Evolutionary conservation across 805 yeast genomes (phyloP).

Genomic region (Metschnikowia bowlesiae): DNA sequence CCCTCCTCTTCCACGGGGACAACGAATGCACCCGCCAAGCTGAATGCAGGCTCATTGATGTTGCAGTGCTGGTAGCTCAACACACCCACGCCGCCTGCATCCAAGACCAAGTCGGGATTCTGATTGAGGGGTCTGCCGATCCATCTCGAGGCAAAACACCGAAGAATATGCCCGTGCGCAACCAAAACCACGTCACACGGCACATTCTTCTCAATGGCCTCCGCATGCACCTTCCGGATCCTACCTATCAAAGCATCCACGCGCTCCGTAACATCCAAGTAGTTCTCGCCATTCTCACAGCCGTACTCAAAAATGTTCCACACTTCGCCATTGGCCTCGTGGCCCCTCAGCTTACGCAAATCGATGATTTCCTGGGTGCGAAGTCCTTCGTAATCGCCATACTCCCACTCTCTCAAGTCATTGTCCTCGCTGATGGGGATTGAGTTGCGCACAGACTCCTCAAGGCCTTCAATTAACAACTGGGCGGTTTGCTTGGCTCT

Average conservation of each 20-base stretch:
- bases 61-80: conserved; percentile 83
- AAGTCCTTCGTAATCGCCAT: conserved; percentile 92
- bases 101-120: conserved; percentile 80
- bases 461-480: conserved; percentile 50
- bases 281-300: conserved; percentile 83
- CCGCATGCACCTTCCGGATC: conserved; percentile 56
- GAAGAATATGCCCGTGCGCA: conserved; percentile 90
- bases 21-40: conserved; percentile 75
- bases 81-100: conserved; percentile 95
- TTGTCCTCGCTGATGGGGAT: conserved; percentile 49
- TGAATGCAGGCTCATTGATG: conserved; percentile 82
- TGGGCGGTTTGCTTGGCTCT: conserved; percentile 76
- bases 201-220: conserved; percentile 46
- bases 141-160: conserved; percentile 91
- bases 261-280: conserved; percentile 62
- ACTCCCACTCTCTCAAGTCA: conserved; percentile 90
- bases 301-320: conserved; percentile 94
- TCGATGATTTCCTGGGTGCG: conserved; percentile 61
- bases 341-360: conserved; percentile 55
- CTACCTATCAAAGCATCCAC: conserved; percentile 65
- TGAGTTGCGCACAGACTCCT: conserved; percentile 36
- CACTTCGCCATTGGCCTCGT: conserved; percentile 34
- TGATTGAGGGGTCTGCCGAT: conserved; percentile 50
- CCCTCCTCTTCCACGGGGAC: conserved; percentile 63
- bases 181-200: conserved; percentile 75